Evolutionary conservation across 768 basidiomycete species (phyloP), one percentile per base, ranked within the genome.

Genomic region (Phylloporus rhodoxanthus): DNA sequence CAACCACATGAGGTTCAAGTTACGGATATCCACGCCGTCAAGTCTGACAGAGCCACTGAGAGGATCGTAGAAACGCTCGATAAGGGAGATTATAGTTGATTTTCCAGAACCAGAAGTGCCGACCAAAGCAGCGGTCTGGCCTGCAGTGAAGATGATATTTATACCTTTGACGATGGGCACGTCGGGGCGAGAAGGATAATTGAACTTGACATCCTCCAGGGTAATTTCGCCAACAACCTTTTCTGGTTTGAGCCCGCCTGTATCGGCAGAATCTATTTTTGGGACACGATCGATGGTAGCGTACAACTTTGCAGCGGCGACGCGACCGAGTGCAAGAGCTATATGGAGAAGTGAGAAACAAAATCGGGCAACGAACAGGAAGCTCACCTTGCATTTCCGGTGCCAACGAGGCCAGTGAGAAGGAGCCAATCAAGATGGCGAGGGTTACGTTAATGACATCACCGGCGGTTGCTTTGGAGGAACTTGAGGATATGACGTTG

Each of bases 61-160:
- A 3, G 91, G 87, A 61, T 95, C 91, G 60, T 94, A 94, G 72
- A 93, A 94, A 3, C 91, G 79, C 64, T 93, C 91, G 36, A 91
- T 80, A 15, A 93, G 77, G n/a, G 82, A 78, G 25, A 92, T 75
- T 45, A 90, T 68, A 6, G 87, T 89, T 2, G 84, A 86, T 60
- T 87, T 87, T 10, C 87, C 87, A 4, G 83, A 86, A 7, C 87
- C 87, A 34, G 83, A 85, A 11, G 87, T 85, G 43, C 87, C 87
- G 41, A 89, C 87, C 29, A 90, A 73, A 11, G 87, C 87, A 10
- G 81, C 79, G 4, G 87, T 87, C 65, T 86, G 82, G 26, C 90
- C 89, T 0, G 85, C 84, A 23, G 75, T 74, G 74, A 93, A 91
- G 3, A 72, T 74, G 55, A 87, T 67, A 25, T 67, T 71, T 29